Conservation (phyloP, 306 rosid species). For the Begonia masoniana region DNA sequence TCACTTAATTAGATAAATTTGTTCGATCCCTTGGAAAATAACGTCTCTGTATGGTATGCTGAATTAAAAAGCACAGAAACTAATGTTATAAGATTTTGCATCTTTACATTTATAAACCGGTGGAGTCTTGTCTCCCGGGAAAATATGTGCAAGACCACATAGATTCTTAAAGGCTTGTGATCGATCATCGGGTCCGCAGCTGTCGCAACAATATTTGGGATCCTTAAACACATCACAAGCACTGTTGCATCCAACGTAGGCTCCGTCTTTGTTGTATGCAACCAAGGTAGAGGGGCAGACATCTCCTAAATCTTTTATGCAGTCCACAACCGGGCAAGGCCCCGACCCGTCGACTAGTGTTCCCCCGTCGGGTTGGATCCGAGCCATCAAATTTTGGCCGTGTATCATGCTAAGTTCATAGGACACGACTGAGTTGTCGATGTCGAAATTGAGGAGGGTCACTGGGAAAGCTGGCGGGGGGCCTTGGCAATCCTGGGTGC, state of each 20-base stretch:
- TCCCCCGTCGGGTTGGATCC: slow-evolving; percentile 21
- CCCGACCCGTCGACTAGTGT: slow-evolving; percentile 12
- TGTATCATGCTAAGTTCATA: slow-evolving; percentile 24
- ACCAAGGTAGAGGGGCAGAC: slow-evolving; percentile 14
- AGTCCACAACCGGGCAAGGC: slow-evolving; percentile 18
- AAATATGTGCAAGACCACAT: slow-evolving; percentile 16
- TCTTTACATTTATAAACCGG: slow-evolving; percentile 22
- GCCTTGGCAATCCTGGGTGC: slow-evolving; percentile 1
- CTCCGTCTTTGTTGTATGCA: neutral
- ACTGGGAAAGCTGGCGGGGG: slow-evolving; percentile 9
- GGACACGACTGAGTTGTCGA: slow-evolving; percentile 14
- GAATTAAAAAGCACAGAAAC: too few relatives aligned
- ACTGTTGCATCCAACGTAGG: slow-evolving; percentile 17
- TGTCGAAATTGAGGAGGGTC: slow-evolving; percentile 14
- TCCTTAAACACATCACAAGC: slow-evolving; percentile 21
- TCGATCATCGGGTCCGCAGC: slow-evolving; percentile 15
- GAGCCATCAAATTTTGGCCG: slow-evolving; percentile 17
- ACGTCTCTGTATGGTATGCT: too few relatives aligned
- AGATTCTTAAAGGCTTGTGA: slow-evolving; percentile 5
- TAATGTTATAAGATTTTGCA: too few relatives aligned
- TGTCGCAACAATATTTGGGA: slow-evolving; percentile 20
- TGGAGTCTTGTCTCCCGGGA: slow-evolving; percentile 12
- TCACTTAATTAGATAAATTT: too few relatives aligned
- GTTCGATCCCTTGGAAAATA: too few relatives aligned
- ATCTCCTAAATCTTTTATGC: slow-evolving; percentile 3